Evolutionary conservation across 2,329 filamentous ascomycete genomes (phyloP).

Genomic region (Parascedosporium putredinis): DNA sequence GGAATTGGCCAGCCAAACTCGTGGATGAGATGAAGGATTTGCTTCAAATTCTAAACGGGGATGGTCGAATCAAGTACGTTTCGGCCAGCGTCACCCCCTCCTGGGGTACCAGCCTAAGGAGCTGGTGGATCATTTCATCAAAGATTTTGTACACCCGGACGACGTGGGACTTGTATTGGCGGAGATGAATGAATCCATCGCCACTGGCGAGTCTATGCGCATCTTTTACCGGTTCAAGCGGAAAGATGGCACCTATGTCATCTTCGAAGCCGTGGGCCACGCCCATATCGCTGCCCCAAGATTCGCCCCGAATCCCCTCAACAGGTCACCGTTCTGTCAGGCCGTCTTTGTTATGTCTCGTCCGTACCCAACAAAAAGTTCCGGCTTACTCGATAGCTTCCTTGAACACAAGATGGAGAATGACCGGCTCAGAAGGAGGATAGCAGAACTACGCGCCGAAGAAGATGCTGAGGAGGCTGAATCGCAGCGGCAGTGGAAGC

Average conservation of each 20-base stretch:
- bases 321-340: slow-evolving; percentile 62
- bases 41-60: slow-evolving; percentile 74
- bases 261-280: slow-evolving; percentile 89
- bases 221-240: slow-evolving; percentile 81
- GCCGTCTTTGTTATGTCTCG: slow-evolving; percentile 91
- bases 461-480: slow-evolving; percentile 71
- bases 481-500: slow-evolving; percentile 49
- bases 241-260: slow-evolving; percentile 59
- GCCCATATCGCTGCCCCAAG: slow-evolving; percentile 70
- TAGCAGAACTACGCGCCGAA: slow-evolving; percentile 74
- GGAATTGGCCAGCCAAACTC: slow-evolving; percentile 78
- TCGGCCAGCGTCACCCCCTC: slow-evolving; percentile 66
- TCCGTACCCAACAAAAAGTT: slow-evolving; percentile 82
- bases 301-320: slow-evolving; percentile 51
- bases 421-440: slow-evolving; percentile 72
- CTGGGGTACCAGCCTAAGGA: slow-evolving; percentile 66
- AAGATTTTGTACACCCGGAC: slow-evolving; percentile 76
- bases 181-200: slow-evolving; percentile 83
- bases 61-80: slow-evolving; percentile 76
- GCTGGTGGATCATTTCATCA: slow-evolving; percentile 64
- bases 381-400: slow-evolving; percentile 78
- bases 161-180: slow-evolving; percentile 74
- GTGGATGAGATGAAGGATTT: slow-evolving; percentile 86
- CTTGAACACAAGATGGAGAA: slow-evolving; percentile 96
- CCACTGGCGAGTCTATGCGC: slow-evolving; percentile 65